These are phyloP conservation scores for Claviceps cyperi DNA, from an alignment of 2,329 filamentous ascomycete genomes.

Conservation along the genomic window DNA sequence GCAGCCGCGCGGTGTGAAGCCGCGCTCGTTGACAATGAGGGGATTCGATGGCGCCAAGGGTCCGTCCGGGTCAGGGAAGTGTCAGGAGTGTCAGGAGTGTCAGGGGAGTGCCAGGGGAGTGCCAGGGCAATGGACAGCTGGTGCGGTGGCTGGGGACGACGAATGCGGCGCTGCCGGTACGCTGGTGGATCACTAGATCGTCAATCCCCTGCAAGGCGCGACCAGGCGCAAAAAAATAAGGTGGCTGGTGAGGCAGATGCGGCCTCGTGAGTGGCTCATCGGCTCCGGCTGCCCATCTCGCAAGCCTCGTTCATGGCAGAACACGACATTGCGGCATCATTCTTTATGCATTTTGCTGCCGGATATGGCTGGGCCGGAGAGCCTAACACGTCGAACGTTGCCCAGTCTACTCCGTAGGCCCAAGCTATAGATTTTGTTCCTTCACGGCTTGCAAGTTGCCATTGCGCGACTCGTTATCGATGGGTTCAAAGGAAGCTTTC, in stretches of 20 bases:
- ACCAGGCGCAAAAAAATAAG: conserved; percentile 11
- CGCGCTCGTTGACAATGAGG: no score
- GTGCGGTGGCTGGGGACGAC: background rate
- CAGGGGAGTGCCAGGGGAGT: background rate
- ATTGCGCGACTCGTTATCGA: background rate
- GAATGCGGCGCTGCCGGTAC: background rate
- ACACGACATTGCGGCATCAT: background rate
- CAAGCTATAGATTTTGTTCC: no score
- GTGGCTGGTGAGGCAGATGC: conserved; percentile 16
- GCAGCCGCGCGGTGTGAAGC: background rate
- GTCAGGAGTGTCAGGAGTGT: background rate
- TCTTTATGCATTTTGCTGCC: background rate
- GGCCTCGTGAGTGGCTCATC: background rate
- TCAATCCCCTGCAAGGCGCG: background rate
- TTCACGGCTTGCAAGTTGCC: background rate
- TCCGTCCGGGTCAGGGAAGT: background rate
- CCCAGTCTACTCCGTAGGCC: background rate
- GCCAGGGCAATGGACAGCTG: background rate
- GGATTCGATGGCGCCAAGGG: background rate
- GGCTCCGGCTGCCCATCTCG: background rate
- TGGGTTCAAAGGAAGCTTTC: background rate
- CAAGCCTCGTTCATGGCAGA: background rate
- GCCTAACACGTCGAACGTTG: background rate
- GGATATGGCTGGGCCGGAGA: background rate
- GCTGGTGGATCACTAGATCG: background rate